These are phyloP conservation scores for Fraxinus nigra DNA, from an alignment of 305 asterid genomes.

Conservation along the genomic window DNA sequence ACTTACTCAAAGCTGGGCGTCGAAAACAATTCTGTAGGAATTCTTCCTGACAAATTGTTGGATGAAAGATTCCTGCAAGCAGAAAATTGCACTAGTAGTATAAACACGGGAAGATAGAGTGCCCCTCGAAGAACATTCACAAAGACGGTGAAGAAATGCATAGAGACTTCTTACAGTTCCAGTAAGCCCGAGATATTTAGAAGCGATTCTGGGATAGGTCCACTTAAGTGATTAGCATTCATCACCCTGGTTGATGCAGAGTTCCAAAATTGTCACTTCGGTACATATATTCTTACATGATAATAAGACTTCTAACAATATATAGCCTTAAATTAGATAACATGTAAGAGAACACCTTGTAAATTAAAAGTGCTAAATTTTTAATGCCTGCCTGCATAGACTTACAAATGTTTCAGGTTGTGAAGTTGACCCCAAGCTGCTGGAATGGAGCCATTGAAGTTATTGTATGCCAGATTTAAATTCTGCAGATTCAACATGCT, in stretches of 20 bases:
- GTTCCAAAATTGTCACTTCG: neutral
- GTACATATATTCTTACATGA: neutral
- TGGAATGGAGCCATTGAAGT: slow-evolving; percentile 73
- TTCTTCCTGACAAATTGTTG: slow-evolving; percentile 62
- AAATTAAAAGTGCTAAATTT: neutral
- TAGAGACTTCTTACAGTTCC: slow-evolving; percentile 51
- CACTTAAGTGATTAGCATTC: slow-evolving; percentile 55
- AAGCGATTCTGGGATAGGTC: slow-evolving; percentile 61
- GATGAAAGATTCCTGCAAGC: slow-evolving; percentile 73
- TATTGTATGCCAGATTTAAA: slow-evolving; percentile 65
- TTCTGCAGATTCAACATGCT: slow-evolving; percentile 56
- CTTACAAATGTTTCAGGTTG: slow-evolving; percentile 69
- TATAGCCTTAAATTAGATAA: neutral
- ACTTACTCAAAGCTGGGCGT: slow-evolving; percentile 65
- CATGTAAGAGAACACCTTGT: neutral
- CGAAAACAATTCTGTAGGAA: slow-evolving; percentile 59
- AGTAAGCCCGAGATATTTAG: slow-evolving; percentile 44
- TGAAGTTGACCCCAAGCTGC: slow-evolving; percentile 64
- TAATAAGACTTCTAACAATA: neutral
- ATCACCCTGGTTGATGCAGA: slow-evolving; percentile 53
- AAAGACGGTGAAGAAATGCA: neutral
- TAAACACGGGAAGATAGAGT: neutral
- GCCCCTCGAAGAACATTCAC: neutral
- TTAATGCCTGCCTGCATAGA: neutral
- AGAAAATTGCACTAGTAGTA: neutral